Conservation (phyloP, 345 rosid species). For the Psidium guajava region DNA sequence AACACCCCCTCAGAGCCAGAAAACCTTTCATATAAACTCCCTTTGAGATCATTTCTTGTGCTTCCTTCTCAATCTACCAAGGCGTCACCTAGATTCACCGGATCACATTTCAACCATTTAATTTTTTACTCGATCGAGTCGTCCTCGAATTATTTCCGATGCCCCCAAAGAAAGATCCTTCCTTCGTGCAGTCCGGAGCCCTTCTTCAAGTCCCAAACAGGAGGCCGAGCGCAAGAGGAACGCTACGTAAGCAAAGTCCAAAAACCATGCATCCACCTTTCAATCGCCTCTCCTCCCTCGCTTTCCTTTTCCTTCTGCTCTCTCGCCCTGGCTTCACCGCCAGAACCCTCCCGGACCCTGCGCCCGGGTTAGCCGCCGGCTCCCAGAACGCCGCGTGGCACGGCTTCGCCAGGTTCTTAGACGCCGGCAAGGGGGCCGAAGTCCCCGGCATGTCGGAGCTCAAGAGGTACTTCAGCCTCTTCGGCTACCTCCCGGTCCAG, state of each 20-base stretch:
- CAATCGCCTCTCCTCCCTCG: background rate
- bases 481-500: slow-evolving; percentile 51
- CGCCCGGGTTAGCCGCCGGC: slow-evolving; percentile 17
- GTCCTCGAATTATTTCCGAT: background rate
- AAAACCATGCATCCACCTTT: background rate
- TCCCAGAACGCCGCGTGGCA: slow-evolving; percentile 55
- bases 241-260: background rate
- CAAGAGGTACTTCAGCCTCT: slow-evolving; percentile 64
- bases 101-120: background rate
- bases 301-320: slow-evolving; percentile 8
- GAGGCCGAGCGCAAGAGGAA: background rate
- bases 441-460: slow-evolving; percentile 77
- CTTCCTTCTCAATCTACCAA: background rate
- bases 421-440: slow-evolving; percentile 54
- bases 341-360: slow-evolving; percentile 23
- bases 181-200: background rate
- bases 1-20: background rate
- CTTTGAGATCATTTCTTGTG: background rate
- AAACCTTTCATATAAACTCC: background rate
- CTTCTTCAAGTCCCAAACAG: background rate
- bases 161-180: background rate
- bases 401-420: slow-evolving; percentile 52
- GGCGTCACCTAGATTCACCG: background rate
- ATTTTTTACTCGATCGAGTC: background rate
- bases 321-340: slow-evolving; percentile 27